Percentiles rank a stretch among this genome's conserved stretches.
phyloP scores from a whole-genome alignment of 768 basidiomycete species.

The Auriscalpium orientale region DNA sequence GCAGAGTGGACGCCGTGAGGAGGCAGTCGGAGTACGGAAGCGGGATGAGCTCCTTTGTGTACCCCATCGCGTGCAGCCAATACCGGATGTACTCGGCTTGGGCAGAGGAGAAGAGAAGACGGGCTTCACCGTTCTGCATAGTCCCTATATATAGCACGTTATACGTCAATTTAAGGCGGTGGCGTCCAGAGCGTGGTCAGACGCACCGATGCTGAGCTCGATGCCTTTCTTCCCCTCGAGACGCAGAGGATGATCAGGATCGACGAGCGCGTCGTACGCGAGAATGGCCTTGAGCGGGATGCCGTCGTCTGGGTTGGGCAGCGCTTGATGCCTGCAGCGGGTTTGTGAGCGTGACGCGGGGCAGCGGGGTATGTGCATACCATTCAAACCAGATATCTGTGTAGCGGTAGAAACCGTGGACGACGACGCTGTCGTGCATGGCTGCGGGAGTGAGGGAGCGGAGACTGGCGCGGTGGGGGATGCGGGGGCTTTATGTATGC shows the following conservation, averaged over 20 bases:
- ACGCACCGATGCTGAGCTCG: slow-evolving; percentile 61
- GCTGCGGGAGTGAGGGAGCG: background rate
- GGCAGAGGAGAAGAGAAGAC: slow-evolving; percentile 75
- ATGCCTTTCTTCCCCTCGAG: slow-evolving; percentile 56
- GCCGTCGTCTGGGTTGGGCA: slow-evolving; percentile 53
- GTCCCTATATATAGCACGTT: slow-evolving; percentile 37
- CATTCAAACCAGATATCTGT: slow-evolving; percentile 83
- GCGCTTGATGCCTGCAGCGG: slow-evolving; percentile 41
- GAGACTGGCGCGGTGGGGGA: background rate
- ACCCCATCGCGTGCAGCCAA: slow-evolving; percentile 69
- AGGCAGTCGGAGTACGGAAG: slow-evolving; percentile 76
- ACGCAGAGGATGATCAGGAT: slow-evolving; percentile 67
- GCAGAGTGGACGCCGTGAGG: slow-evolving; percentile 49
- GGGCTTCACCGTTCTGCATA: slow-evolving; percentile 61
- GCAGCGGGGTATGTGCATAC: slow-evolving; percentile 27
- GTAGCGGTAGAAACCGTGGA: slow-evolving; percentile 66
- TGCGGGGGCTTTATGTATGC: background rate
- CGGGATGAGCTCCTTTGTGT: slow-evolving; percentile 58
- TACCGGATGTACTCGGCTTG: slow-evolving; percentile 83
- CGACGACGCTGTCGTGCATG: slow-evolving; percentile 30
- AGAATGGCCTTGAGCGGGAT: slow-evolving; percentile 62
- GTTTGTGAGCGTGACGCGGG: slow-evolving; percentile 1
- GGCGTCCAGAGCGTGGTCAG: background rate
- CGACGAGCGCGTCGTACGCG: slow-evolving; percentile 60
- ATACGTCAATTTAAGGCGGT: background rate